Percentiles rank a stretch among this genome's conserved stretches.
Evolutionary conservation across 176 grass and related monocot species (phyloP).

Genomic region (Cenchrus purpureus): DNA sequence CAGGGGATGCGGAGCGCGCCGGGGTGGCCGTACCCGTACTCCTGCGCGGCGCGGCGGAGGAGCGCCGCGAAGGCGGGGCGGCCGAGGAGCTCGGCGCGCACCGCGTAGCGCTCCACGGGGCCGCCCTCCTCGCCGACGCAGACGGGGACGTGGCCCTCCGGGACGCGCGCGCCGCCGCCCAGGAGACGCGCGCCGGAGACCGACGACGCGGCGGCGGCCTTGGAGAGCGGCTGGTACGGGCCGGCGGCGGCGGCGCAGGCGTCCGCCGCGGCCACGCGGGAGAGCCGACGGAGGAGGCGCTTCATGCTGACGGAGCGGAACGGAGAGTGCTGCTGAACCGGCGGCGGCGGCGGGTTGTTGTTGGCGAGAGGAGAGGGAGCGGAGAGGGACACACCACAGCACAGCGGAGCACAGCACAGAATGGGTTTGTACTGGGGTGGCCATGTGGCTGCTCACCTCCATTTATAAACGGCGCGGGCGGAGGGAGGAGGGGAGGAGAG

Average conservation of each 20-base stretch:
- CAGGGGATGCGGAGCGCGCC: slow-evolving; percentile 95
- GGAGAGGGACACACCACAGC: background rate
- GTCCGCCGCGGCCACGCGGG: slow-evolving; percentile 68
- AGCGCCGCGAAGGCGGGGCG: slow-evolving; percentile 74
- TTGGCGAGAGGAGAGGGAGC: background rate
- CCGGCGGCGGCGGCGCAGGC: slow-evolving; percentile 40
- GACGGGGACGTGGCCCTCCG: slow-evolving; percentile 78
- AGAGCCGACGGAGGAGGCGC: slow-evolving; percentile 64
- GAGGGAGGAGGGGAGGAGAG: background rate
- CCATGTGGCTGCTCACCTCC: slow-evolving; percentile 34
- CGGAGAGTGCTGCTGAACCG: background rate
- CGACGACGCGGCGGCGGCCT: background rate
- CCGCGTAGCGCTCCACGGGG: slow-evolving; percentile 74
- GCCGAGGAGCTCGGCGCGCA: slow-evolving; percentile 66
- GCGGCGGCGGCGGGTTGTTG: background rate
- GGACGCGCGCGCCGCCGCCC: slow-evolving; percentile 19
- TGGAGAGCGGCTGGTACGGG: slow-evolving; percentile 54
- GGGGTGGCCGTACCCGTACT: slow-evolving; percentile 87
- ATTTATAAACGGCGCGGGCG: slow-evolving; percentile 36
- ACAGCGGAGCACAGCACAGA: background rate
- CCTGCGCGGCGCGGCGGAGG: slow-evolving; percentile 77
- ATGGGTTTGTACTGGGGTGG: slow-evolving; percentile 36
- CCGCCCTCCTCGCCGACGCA: slow-evolving; percentile 81
- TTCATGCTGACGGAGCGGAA: slow-evolving; percentile 41
- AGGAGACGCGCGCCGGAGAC: slow-evolving; percentile 30